Base-by-base conservation (phyloP, 768 basidiomycete species). In the Suillus decipiens region DNA sequence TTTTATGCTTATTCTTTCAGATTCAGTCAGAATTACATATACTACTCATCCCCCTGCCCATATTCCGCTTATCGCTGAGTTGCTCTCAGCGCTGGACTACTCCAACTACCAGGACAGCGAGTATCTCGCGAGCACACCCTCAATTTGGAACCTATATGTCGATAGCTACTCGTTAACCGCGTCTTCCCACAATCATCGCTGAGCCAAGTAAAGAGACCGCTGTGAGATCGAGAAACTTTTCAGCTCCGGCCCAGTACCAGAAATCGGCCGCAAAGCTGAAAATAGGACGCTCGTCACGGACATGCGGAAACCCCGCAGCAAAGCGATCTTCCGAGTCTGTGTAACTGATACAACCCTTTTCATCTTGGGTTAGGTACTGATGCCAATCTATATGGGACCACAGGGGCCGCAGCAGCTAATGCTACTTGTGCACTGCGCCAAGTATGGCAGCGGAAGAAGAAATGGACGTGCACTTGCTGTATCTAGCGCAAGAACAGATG, bases 231-330 rank as follows among this genome's bases (percentile, higher is more conserved):
- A 45, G 43, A 45, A 11, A 19, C 19, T 47, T 3, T 9, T 43
- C 8, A 10, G 42, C 42, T 42, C 42, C 14, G 37, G 15, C 6
- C 39, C 39, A n/a, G 10, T 43, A 12, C 5, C 22, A 14, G 12
- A 47, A 24, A 6, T 14, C 22, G 12, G 22, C 22, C 2, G 45
- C 45, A 5, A 2, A 47, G 22, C 45, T 14, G 12, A 22, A 22
- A 47, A 24, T 1, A 95, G 99, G 76, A 99, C 96, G 2, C 82
- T 99, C 60, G 81, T 95, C 17, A 99, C 96, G 0, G 88, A 93
- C 73, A 97, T 98, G 96, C 99, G 97, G 96, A 95, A 74, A 95
- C 97, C 69, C 92, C 92, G 90, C 4, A 76, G 83, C 64, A 97
- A 89, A 76, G 88, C 97, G 60, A 87, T 98, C 59, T 99, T 98